phyloP scores from a whole-genome alignment of 495 filamentous ascomycete species.

The Aspergillus avenaceus region DNA sequence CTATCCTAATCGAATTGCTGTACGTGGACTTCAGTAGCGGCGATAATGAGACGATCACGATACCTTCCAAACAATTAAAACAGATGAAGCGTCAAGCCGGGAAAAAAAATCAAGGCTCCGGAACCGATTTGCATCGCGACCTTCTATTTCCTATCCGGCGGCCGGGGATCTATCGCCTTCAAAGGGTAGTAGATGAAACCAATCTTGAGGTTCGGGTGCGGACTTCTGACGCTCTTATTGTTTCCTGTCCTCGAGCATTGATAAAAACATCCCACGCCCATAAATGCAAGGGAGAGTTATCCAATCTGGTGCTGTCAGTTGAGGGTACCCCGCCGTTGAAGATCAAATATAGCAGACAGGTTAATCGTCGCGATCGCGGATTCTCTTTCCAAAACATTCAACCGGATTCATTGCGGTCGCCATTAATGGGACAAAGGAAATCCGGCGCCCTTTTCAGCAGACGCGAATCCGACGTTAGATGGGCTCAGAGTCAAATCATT shows the following conservation, averaged over 20 bases:
- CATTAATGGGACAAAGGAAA: slow-evolving; percentile 54
- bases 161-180: slow-evolving; percentile 78
- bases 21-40: slow-evolving; percentile 80
- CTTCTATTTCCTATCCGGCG: slow-evolving; percentile 69
- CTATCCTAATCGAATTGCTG: slow-evolving; percentile 77
- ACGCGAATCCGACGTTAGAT: slow-evolving; percentile 58
- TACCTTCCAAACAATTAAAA: slow-evolving; percentile 67
- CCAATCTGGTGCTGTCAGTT: slow-evolving; percentile 74
- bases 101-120: slow-evolving; percentile 43
- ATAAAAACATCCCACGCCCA: slow-evolving; percentile 60
- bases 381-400: slow-evolving; percentile 88
- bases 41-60: slow-evolving; percentile 69
- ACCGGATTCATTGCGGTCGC: slow-evolving; percentile 79
- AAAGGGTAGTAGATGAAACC: slow-evolving; percentile 83
- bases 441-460: slow-evolving; percentile 52
- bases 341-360: slow-evolving; percentile 80
- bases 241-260: slow-evolving; percentile 72
- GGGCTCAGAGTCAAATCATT: slow-evolving; percentile 73
- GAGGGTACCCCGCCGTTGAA: slow-evolving; percentile 88
- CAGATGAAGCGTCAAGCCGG: slow-evolving; percentile 59
- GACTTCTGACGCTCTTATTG: slow-evolving; percentile 71
- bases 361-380: slow-evolving; percentile 70
- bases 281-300: slow-evolving; percentile 80
- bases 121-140: slow-evolving; percentile 48
- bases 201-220: slow-evolving; percentile 83